Conservation (phyloP, 768 basidiomycete species). For the Lanmaoa rubissima region DNA sequence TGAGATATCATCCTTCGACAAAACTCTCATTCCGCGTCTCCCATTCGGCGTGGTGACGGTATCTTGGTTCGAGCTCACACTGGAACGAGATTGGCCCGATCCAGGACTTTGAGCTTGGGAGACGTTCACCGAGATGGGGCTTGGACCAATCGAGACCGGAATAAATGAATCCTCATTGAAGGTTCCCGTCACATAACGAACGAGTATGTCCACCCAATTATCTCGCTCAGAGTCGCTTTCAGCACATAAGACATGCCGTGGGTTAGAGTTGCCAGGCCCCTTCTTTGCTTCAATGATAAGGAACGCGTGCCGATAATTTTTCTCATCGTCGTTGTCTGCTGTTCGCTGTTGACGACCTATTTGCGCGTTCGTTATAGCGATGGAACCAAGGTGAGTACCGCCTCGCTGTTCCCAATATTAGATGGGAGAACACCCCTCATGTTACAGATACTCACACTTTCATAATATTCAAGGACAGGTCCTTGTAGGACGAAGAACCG, state of each 20-base stretch:
- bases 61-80: constrained; percentile 46
- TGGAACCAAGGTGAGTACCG: constrained; percentile 88
- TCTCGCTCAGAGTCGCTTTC: constrained; percentile 94
- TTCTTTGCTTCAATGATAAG: constrained; percentile 90
- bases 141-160: constrained; percentile 38
- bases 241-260: constrained; percentile 92
- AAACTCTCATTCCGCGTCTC: constrained; percentile 40
- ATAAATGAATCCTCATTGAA: constrained; percentile 70
- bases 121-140: constrained; percentile 24
- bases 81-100: constrained; percentile 53
- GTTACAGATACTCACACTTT: constrained; percentile 67
- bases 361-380: constrained; percentile 86
- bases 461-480: constrained; percentile 90
- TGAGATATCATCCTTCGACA: constrained; percentile 60
- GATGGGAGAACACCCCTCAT: constrained; percentile 8
- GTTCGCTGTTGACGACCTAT: constrained; percentile 91
- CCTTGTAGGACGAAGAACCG: constrained; percentile 94
- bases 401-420: constrained; percentile 59
- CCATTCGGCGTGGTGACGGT: constrained; percentile 19
- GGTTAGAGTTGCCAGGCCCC: constrained; percentile 62
- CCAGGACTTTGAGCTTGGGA: constrained; percentile 26
- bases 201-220: constrained; percentile 91
- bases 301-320: constrained; percentile 96
- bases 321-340: constrained; percentile 69
- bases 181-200: constrained; percentile 79